Percentiles rank a stretch among this genome's conserved stretches.
Evolutionary conservation across 495 filamentous ascomycete species (phyloP).

Genomic region (Penicillium simplicissimum): DNA sequence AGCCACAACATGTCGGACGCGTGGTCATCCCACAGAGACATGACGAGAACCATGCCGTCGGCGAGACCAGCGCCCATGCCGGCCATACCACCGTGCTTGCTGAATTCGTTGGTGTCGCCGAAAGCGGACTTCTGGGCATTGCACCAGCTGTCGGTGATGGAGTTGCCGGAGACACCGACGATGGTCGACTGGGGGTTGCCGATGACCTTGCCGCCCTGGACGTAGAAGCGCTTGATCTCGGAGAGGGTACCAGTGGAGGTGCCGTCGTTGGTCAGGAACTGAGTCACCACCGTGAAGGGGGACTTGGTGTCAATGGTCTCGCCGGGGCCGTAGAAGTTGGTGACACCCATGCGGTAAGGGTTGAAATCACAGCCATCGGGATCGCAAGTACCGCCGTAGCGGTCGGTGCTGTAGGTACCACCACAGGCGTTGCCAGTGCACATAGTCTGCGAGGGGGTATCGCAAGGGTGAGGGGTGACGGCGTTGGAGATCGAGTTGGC

Average conservation of each 20-base stretch:
- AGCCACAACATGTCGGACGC: conserved; percentile 81
- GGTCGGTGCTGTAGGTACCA: conserved; percentile 43
- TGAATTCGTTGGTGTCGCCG: conserved; percentile 61
- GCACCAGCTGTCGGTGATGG: conserved; percentile 65
- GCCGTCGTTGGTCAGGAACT: conserved; percentile 62
- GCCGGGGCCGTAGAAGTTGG: conserved; percentile 61
- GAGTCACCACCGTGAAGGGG: conserved; percentile 67
- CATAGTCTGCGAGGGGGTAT: conserved; percentile 51
- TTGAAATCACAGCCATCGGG: conserved; percentile 82
- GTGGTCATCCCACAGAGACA: conserved; percentile 81
- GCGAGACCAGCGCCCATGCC: conserved; percentile 58
- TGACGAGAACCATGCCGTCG: conserved; percentile 70
- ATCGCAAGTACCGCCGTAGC: conserved; percentile 63
- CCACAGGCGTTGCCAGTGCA: conserved; percentile 61
- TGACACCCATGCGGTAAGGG: conserved; percentile 66
- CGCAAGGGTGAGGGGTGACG: conserved; percentile 66
- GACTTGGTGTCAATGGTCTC: conserved; percentile 63
- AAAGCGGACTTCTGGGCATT: conserved; percentile 58
- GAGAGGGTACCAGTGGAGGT: conserved; percentile 55
- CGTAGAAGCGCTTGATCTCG: conserved; percentile 72
- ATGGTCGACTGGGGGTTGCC: conserved; percentile 56
- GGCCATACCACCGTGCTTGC: conserved; percentile 57
- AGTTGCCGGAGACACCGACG: conserved; percentile 53
- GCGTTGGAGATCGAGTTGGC: conserved; percentile 62
- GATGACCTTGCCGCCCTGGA: conserved; percentile 66